phyloP scores from a whole-genome alignment of 2,329 filamentous ascomycete genomes.

The Colletotrichum musicola region DNA sequence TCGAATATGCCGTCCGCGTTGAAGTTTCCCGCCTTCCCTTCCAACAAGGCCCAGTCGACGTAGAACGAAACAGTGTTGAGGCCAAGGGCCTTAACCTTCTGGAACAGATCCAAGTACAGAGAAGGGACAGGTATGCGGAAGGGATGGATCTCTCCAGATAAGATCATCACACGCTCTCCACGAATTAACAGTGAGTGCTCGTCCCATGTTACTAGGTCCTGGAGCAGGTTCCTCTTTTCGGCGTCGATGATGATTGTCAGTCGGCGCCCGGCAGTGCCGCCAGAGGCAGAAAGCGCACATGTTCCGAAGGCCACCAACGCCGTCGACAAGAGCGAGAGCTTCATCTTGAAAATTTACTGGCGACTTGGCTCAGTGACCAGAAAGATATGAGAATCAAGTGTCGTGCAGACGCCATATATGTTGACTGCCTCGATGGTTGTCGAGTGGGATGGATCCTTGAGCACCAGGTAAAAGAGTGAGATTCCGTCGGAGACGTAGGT shows the following conservation, averaged over 20 bases:
- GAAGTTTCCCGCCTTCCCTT: slow-evolving; percentile 79
- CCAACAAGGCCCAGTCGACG: slow-evolving; percentile 81
- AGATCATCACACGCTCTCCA: slow-evolving; percentile 78
- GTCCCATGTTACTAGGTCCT: slow-evolving; percentile 74
- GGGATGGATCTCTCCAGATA: slow-evolving; percentile 80
- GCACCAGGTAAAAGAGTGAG: background rate
- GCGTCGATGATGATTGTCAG: slow-evolving; percentile 41
- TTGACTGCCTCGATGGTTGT: background rate
- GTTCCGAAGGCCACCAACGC: slow-evolving; percentile 35
- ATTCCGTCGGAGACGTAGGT: background rate
- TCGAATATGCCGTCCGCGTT: slow-evolving; percentile 78
- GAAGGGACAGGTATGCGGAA: slow-evolving; percentile 64
- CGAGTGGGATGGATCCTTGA: background rate
- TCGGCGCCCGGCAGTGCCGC: slow-evolving; percentile 28
- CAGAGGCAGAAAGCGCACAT: slow-evolving; percentile 39
- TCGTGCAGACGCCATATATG: background rate
- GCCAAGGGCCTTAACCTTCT: slow-evolving; percentile 85
- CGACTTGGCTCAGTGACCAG: background rate
- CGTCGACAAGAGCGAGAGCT: slow-evolving; percentile 20
- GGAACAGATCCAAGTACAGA: slow-evolving; percentile 77
- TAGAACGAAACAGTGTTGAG: slow-evolving; percentile 87
- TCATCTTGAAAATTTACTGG: background rate
- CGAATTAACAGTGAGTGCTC: slow-evolving; percentile 77
- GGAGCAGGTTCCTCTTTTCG: slow-evolving; percentile 45
- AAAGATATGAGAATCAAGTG: background rate